phyloP scores from a whole-genome alignment of 2,329 filamentous ascomycete genomes.

The Botrytis galanthina region DNA sequence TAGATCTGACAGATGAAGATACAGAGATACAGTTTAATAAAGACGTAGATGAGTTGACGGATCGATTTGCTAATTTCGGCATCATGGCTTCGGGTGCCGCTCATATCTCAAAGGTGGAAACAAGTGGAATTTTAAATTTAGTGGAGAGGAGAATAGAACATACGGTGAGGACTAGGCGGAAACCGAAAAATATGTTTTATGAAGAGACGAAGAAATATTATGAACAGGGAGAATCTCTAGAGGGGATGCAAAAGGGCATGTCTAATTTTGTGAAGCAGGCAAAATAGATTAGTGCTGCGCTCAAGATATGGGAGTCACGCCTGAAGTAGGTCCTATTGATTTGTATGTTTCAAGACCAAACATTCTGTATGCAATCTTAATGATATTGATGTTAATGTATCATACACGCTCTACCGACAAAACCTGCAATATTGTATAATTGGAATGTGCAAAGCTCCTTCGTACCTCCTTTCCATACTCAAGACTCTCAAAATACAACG shows the following conservation, averaged over 20 bases:
- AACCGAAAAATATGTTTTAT: constrained; percentile 66
- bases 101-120: constrained; percentile 69
- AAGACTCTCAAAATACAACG: constrained; percentile 11
- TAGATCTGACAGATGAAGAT: constrained; percentile 38
- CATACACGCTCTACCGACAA: constrained; percentile 37
- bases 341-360: not conserved
- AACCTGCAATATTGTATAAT: constrained; percentile 27
- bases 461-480: constrained; percentile 8
- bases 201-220: constrained; percentile 19
- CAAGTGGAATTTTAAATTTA: constrained; percentile 72
- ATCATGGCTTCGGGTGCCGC: constrained; percentile 75
- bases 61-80: constrained; percentile 55
- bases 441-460: constrained; percentile 20
- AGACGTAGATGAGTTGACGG: constrained; percentile 65
- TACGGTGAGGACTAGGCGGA: constrained; percentile 63
- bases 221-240: constrained; percentile 41
- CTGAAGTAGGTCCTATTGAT: not conserved
- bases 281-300: not conserved
- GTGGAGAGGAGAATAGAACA: constrained; percentile 71
- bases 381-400: constrained; percentile 30
- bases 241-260: constrained; percentile 35
- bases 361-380: constrained; percentile 12
- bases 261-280: constrained; percentile 29
- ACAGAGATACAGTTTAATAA: constrained; percentile 61
- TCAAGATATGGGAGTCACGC: not conserved